phyloP scores from a whole-genome alignment of 176 grass and related monocot genomes.

The Cenchrus americanus region DNA sequence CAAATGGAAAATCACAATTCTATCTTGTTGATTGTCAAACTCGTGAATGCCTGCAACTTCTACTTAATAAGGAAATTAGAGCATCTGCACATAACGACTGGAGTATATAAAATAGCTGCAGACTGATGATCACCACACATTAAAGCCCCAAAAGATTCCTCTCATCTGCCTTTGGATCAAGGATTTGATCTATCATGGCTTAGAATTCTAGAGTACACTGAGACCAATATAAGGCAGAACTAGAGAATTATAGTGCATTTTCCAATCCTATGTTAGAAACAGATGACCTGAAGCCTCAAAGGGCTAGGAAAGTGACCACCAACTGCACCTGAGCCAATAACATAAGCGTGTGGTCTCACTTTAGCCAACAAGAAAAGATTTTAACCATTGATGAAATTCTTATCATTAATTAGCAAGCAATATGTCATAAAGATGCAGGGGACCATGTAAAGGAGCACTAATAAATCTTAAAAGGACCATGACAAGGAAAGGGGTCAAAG shows the following conservation, averaged over 20 bases:
- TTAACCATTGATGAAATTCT: slow-evolving; percentile 39
- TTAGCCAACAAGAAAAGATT: slow-evolving; percentile 52
- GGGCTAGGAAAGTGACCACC: slow-evolving; percentile 35
- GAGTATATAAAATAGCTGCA: slow-evolving; percentile 6
- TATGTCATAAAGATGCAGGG: slow-evolving; percentile 43
- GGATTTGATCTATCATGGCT: neutral
- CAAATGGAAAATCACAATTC: slow-evolving; percentile 24
- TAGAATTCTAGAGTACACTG: neutral
- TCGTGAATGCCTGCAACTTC: neutral
- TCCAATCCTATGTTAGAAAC: slow-evolving; percentile 16
- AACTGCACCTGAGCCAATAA: slow-evolving; percentile 26
- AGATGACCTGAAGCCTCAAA: slow-evolving; percentile 17
- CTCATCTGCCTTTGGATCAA: neutral
- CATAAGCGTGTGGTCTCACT: slow-evolving; percentile 42
- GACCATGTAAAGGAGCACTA: slow-evolving; percentile 42
- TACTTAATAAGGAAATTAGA: slow-evolving; percentile 5
- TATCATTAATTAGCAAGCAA: slow-evolving; percentile 40
- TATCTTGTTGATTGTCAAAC: slow-evolving; percentile 26
- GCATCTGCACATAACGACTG: neutral
- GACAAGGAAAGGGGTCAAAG: slow-evolving; percentile 42
- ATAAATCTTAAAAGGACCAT: slow-evolving; percentile 30
- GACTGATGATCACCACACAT: slow-evolving; percentile 2
- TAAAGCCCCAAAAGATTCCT: neutral
- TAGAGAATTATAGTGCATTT: slow-evolving; percentile 12
- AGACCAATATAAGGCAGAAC: neutral